Percentiles rank a stretch among this genome's conserved stretches.
Evolutionary conservation across 2,329 filamentous ascomycete species (phyloP).

Genomic region (Emydomyces testavorans): DNA sequence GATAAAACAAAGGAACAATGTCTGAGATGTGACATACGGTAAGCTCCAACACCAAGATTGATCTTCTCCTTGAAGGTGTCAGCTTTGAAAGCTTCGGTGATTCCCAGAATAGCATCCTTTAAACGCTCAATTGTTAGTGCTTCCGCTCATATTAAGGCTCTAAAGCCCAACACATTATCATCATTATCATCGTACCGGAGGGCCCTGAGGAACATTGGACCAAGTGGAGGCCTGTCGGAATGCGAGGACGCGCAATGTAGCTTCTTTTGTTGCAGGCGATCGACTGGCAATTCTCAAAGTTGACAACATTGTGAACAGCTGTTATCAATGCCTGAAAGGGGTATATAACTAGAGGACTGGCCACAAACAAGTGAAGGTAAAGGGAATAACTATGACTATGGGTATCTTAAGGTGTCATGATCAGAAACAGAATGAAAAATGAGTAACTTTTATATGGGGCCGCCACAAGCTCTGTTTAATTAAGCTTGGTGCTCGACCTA

Average conservation of each 20-base stretch:
- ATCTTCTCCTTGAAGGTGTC: conserved; percentile 91
- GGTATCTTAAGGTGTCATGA: conserved; percentile 4
- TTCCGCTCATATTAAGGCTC: not conserved
- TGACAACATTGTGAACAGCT: conserved; percentile 34
- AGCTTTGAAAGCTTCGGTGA: conserved; percentile 98
- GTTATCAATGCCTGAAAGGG: not conserved
- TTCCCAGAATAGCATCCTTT: conserved; percentile 40
- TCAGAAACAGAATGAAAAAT: not conserved
- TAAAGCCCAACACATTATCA: conserved; percentile 30
- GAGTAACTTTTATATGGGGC: conserved; percentile 2
- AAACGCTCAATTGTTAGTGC: conserved; percentile 5
- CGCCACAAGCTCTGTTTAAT: not conserved
- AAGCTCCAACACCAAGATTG: conserved; percentile 95
- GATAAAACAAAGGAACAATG: not conserved
- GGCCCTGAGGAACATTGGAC: conserved; percentile 83
- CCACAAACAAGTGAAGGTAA: not conserved
- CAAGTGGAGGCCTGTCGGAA: conserved; percentile 64
- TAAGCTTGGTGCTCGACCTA: not conserved
- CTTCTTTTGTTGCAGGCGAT: conserved; percentile 31
- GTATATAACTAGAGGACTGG: not conserved
- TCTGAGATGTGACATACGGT: conserved; percentile 46
- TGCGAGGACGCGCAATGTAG: conserved; percentile 29
- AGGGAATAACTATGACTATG: not conserved
- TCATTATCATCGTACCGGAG: too few species aligned
- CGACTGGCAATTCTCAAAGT: conserved; percentile 36